A percentile compares a stretch with the other conserved stretches of the same genome.
Conservation (phyloP, 306 rosid species). For the Corylus avellana region DNA sequence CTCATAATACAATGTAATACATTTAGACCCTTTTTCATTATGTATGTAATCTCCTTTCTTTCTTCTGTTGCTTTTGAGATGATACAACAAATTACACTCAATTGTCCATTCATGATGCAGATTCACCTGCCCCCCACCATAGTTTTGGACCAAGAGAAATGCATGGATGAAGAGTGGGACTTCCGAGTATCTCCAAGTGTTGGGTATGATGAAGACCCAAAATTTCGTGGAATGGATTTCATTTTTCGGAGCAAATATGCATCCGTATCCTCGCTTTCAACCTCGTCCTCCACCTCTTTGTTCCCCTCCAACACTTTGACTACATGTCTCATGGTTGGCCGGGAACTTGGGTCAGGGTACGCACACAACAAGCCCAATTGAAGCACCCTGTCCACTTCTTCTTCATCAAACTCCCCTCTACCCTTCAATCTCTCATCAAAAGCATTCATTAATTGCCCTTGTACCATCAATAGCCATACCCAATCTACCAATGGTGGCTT, state of each 20-base stretch:
- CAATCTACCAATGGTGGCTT: constrained; percentile 60
- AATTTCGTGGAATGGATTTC: constrained; percentile 41
- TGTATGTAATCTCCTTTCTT: no score
- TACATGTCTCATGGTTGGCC: constrained; percentile 78
- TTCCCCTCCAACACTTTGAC: constrained; percentile 65
- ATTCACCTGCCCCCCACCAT: constrained; percentile 49
- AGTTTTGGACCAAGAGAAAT: constrained; percentile 52
- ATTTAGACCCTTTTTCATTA: no score
- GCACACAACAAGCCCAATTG: constrained; percentile 82
- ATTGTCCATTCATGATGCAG: not conserved
- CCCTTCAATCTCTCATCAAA: constrained; percentile 58
- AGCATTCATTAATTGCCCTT: constrained; percentile 48
- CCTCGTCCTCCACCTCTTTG: constrained; percentile 33
- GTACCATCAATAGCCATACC: constrained; percentile 50
- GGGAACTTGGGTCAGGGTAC: constrained; percentile 56
- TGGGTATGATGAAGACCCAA: constrained; percentile 55
- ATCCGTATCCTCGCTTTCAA: constrained; percentile 51
- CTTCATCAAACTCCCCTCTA: constrained; percentile 41
- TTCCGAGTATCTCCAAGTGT: constrained; percentile 62
- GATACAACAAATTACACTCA: no score
- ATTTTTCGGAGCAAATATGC: constrained; percentile 49
- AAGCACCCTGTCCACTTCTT: constrained; percentile 55
- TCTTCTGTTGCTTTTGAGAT: no score
- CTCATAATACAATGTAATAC: no score
- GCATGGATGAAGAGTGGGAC: constrained; percentile 45